Evolutionary conservation across 2,329 filamentous ascomycete species (phyloP).

Genomic region (Penicillium brevicompactum): DNA sequence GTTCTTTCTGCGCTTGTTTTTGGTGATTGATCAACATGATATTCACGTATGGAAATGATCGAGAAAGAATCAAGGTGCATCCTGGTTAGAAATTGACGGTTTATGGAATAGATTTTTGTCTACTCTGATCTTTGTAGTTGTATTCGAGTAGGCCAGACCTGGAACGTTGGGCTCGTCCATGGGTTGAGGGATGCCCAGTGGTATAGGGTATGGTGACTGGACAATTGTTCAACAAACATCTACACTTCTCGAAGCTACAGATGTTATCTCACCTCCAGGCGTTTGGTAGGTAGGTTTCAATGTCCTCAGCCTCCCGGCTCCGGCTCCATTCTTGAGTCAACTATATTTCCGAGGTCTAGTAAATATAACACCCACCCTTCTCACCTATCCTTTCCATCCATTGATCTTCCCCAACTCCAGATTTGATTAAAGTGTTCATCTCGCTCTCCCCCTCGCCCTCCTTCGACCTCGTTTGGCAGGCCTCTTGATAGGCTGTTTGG

Average conservation of each 20-base stretch:
- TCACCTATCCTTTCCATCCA: background rate
- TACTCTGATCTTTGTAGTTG: background rate
- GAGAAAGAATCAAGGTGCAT: conserved; percentile 17
- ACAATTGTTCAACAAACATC: too few relatives aligned
- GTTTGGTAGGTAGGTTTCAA: too few relatives aligned
- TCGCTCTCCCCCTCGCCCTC: background rate
- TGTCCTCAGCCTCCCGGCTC: too few relatives aligned
- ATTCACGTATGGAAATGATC: conserved; percentile 18
- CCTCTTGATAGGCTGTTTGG: background rate
- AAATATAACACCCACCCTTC: background rate
- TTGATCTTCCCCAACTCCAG: background rate
- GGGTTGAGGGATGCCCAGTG: too few relatives aligned
- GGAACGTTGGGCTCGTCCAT: too few relatives aligned
- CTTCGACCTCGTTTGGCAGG: background rate
- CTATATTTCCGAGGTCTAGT: background rate
- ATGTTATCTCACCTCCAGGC: too few relatives aligned
- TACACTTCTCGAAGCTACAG: too few relatives aligned
- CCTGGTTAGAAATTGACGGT: conserved; percentile 15
- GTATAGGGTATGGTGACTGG: too few relatives aligned
- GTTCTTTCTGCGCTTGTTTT: conserved; percentile 17
- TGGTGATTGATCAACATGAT: conserved; percentile 16
- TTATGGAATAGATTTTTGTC: conserved; percentile 12
- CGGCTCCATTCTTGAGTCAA: background rate
- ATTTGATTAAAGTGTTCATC: background rate
- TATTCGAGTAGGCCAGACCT: background rate